Conservation (phyloP, 352 stramenopile genomes). For the Globisporangium rhizosaccharum region DNA sequence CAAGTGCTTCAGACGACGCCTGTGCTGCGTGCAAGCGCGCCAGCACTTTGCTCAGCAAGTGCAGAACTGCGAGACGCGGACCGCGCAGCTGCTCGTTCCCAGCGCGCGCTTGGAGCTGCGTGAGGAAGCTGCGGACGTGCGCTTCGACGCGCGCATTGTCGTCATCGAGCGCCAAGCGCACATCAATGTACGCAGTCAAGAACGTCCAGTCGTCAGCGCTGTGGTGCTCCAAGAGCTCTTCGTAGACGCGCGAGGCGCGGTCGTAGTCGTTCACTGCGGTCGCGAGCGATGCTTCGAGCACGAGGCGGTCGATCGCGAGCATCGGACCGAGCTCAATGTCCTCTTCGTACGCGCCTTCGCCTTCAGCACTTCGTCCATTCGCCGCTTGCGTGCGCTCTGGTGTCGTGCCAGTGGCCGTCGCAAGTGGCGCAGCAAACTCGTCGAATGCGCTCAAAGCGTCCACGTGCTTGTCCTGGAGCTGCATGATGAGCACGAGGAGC, state of each 20-base stretch:
- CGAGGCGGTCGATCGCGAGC: slow-evolving; percentile 70
- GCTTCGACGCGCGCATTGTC: slow-evolving; percentile 22
- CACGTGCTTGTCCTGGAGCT: slow-evolving; percentile 60
- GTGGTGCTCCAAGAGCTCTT: slow-evolving; percentile 54
- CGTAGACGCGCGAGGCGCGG: slow-evolving; percentile 48
- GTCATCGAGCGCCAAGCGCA: slow-evolving; percentile 33
- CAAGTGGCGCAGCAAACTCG: slow-evolving; percentile 38
- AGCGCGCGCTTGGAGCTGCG: slow-evolving; percentile 34
- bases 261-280: slow-evolving; percentile 46
- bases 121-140: slow-evolving; percentile 32
- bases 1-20: slow-evolving; percentile 12
- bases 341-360: slow-evolving; percentile 70
- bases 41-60: neutral
- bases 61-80: slow-evolving; percentile 39
- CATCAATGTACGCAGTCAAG: slow-evolving; percentile 57
- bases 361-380: slow-evolving; percentile 59
- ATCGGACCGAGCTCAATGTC: slow-evolving; percentile 82
- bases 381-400: neutral
- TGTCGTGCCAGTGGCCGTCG: no score
- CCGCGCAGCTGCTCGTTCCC: slow-evolving; percentile 58
- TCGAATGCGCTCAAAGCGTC: slow-evolving; percentile 71
- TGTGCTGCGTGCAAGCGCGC: neutral
- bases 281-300: slow-evolving; percentile 57
- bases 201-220: slow-evolving; percentile 85
- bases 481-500: slow-evolving; percentile 65